Percentiles rank a stretch among this genome's conserved stretches.
These are phyloP conservation scores for Beauveria asiatica DNA, from an alignment of 2,329 filamentous ascomycete genomes.

Conservation along the genomic window DNA sequence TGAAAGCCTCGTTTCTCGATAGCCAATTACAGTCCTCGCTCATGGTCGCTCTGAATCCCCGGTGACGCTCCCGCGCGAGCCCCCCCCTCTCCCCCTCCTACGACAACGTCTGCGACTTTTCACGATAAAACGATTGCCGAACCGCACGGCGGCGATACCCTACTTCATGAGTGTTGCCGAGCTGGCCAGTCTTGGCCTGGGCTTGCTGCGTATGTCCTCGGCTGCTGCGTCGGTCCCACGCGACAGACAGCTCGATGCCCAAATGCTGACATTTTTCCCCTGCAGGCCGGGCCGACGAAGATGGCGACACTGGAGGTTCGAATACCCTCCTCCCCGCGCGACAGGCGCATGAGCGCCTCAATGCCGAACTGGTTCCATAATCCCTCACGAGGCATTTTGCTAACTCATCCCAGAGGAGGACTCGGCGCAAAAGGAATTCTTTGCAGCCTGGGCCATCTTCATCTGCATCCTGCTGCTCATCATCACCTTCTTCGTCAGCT, in stretches of 20 bases:
- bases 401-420: constrained; percentile 50
- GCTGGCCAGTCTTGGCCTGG: constrained; percentile 4
- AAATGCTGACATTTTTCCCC: background rate
- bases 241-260: background rate
- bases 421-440: constrained; percentile 85
- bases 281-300: constrained; percentile 8
- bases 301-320: constrained; percentile 9
- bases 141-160: background rate
- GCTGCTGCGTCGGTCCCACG: background rate
- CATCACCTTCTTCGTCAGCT: constrained; percentile 90
- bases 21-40: background rate
- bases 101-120: background rate
- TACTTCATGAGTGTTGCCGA: constrained; percentile 4
- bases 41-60: constrained; percentile 17
- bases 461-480: constrained; percentile 94
- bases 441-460: constrained; percentile 93
- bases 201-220: constrained; percentile 8
- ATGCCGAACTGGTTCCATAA: background rate
- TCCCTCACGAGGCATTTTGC: background rate
- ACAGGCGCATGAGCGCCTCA: background rate
- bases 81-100: constrained; percentile 4
- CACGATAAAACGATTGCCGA: background rate
- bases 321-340: background rate
- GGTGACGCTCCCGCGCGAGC: constrained; percentile 18
- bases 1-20: background rate